Conservation (phyloP, 2,329 filamentous ascomycete species). For the Talaromyces islandicus region DNA sequence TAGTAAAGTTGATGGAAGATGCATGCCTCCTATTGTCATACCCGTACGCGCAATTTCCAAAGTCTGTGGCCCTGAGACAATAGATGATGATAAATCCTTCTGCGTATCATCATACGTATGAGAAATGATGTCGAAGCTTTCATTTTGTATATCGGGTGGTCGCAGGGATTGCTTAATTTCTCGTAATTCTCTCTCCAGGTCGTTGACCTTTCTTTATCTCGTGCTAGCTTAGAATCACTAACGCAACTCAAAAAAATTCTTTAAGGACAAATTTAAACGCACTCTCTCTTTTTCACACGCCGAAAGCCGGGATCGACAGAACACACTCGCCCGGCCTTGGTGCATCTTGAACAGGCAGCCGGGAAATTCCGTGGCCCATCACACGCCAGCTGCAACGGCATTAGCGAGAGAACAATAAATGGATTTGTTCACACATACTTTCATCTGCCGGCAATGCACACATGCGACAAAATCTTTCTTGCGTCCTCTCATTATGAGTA, state of each 20-base stretch:
- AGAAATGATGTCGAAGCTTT: not conserved
- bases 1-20: not conserved
- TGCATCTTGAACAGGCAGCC: conserved; percentile 8
- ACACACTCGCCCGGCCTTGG: conserved; percentile 7
- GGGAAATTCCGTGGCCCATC: conserved; percentile 5
- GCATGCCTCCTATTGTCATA: conserved; percentile 3
- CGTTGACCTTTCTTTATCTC: conserved; percentile 1
- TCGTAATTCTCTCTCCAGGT: conserved; percentile 4
- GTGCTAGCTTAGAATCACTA: not conserved
- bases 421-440: not conserved
- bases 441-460: conserved; percentile 13
- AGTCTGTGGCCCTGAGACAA: not conserved
- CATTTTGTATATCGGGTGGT: not conserved
- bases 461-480: conserved; percentile 10
- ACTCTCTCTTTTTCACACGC: conserved; percentile 6
- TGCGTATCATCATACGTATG: not conserved
- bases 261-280: not conserved
- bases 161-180: not conserved
- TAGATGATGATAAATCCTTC: not conserved
- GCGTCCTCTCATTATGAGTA: conserved; percentile 7
- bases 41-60: not conserved
- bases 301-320: conserved; percentile 2
- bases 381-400: conserved; percentile 1
- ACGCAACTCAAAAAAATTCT: not conserved
- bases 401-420: not conserved